These are phyloP conservation scores for Apiospora phragmitis DNA, from an alignment of 2,329 filamentous ascomycete species.

Conservation along the genomic window DNA sequence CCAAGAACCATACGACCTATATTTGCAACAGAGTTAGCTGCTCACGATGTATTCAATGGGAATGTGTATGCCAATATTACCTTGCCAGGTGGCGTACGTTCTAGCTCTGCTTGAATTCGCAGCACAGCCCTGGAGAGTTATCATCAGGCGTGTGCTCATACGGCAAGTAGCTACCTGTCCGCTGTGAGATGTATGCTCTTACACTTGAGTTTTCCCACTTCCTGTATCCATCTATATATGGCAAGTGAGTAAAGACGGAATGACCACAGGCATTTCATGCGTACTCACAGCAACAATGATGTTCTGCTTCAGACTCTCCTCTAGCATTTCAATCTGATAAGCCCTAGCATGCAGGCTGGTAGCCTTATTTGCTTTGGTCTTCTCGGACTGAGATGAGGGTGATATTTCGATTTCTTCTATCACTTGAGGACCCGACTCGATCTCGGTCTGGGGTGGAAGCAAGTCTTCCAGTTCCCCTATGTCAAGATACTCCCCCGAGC, in stretches of 20 bases:
- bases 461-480: not conserved
- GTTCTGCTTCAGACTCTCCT: slow-evolving; percentile 67
- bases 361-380: slow-evolving; percentile 20
- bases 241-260: not conserved
- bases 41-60: not conserved
- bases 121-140: slow-evolving; percentile 57
- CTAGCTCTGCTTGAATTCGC: slow-evolving; percentile 66
- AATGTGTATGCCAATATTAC: slow-evolving; percentile 36
- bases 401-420: slow-evolving; percentile 3
- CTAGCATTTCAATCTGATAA: slow-evolving; percentile 77
- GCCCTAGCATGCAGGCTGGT: slow-evolving; percentile 49
- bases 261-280: not conserved
- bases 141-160: slow-evolving; percentile 20
- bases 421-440: not conserved
- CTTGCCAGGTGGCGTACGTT: slow-evolving; percentile 52
- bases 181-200: slow-evolving; percentile 31
- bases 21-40: slow-evolving; percentile 24
- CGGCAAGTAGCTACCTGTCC: not conserved
- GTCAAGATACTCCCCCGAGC: not conserved
- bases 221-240: slow-evolving; percentile 70
- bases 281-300: slow-evolving; percentile 67
- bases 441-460: not conserved
- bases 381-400: not conserved
- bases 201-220: slow-evolving; percentile 78
- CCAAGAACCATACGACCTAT: slow-evolving; percentile 71